phyloP scores from a whole-genome alignment of 305 asterid species.

The Ilex paraguariensis region DNA sequence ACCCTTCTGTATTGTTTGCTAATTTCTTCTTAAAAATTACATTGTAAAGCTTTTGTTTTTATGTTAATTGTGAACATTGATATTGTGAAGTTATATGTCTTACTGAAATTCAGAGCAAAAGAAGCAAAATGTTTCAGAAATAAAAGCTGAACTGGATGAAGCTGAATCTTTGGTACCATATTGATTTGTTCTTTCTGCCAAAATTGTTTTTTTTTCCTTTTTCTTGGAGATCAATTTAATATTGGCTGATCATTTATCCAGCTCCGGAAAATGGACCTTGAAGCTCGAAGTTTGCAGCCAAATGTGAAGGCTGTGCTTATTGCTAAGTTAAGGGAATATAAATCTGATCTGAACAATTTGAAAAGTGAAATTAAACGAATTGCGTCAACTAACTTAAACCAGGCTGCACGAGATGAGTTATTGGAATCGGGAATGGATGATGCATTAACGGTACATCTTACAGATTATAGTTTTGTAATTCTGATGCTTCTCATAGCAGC shows the following conservation, averaged over 20 bases:
- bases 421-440: conserved; percentile 87
- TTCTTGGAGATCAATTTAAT: conserved; percentile 4
- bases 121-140: conserved; percentile 67
- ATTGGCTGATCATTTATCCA: conserved; percentile 25
- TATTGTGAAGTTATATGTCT: not conserved
- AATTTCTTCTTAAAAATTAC: no score
- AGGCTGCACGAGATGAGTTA: conserved; percentile 77
- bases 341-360: conserved; percentile 75
- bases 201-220: conserved; percentile 1
- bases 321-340: conserved; percentile 76
- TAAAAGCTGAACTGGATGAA: conserved; percentile 58
- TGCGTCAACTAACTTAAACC: conserved; percentile 47
- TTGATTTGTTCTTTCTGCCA: not conserved
- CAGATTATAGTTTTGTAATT: conserved; percentile 3
- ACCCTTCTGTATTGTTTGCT: no score
- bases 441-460: conserved; percentile 46
- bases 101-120: conserved; percentile 52
- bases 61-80: not conserved
- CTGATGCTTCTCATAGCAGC: conserved; percentile 1
- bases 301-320: conserved; percentile 72
- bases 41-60: no score
- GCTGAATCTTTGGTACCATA: conserved; percentile 67
- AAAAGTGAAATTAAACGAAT: conserved; percentile 61
- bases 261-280: conserved; percentile 85
- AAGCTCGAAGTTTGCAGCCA: conserved; percentile 80